These are phyloP conservation scores for Yamadazyma sp. DNA, from an alignment of 1,139 yeast species.

Conservation along the genomic window DNA sequence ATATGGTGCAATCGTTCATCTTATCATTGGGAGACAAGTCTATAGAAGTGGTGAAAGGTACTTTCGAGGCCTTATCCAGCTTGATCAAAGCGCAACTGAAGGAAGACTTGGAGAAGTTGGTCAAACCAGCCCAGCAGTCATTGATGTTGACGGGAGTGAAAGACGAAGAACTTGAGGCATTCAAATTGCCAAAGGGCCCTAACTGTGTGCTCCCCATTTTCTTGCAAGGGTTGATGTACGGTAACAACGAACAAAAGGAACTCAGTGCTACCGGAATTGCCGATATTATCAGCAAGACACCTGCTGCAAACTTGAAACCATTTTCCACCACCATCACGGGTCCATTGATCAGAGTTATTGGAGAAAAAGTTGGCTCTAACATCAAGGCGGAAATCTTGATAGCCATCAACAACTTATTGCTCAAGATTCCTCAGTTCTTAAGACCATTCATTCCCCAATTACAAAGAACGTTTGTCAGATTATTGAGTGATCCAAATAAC, in stretches of 20 bases:
- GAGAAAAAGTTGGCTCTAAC: conserved; percentile 89
- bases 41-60: conserved; percentile 60
- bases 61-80: conserved; percentile 66
- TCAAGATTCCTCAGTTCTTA: conserved; percentile 84
- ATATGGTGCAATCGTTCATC: conserved; percentile 72
- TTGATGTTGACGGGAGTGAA: conserved; percentile 63
- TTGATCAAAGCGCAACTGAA: conserved; percentile 72
- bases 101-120: conserved; percentile 72
- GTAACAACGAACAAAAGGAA: conserved; percentile 81
- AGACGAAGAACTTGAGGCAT: conserved; percentile 73
- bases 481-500: conserved; percentile 73
- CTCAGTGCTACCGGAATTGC: conserved; percentile 87
- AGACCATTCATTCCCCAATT: conserved; percentile 97
- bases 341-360: conserved; percentile 96
- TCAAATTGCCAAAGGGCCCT: conserved; percentile 82
- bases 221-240: conserved; percentile 94
- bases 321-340: conserved; percentile 94
- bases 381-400: conserved; percentile 88
- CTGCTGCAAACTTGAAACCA: conserved; percentile 76
- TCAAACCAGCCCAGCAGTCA: conserved; percentile 76
- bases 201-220: conserved; percentile 86
- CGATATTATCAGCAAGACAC: conserved; percentile 82
- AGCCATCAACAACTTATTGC: conserved; percentile 76
- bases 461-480: conserved; percentile 94
- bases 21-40: conserved; percentile 72